Percentiles rank a stretch among this genome's conserved stretches.
phyloP scores from a whole-genome alignment of 352 stramenopile genomes.

The Phytophthora ohioensis region DNA sequence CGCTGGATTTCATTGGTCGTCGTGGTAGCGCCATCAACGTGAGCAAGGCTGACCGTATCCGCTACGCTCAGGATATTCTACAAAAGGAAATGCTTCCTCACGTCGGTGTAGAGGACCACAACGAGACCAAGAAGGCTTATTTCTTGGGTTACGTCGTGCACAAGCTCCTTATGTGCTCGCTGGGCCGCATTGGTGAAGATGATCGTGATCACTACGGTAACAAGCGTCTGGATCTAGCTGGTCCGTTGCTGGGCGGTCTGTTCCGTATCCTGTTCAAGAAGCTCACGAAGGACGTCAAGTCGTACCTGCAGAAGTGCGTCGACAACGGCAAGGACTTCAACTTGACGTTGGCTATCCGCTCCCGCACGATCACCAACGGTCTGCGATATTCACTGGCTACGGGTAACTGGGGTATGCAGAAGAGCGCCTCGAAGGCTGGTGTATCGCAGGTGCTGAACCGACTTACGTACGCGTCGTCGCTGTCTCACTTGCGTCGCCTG shows the following conservation, averaged over 20 bases:
- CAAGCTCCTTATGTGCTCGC: slow-evolving; percentile 99
- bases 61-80: slow-evolving; percentile 98
- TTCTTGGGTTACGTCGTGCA: slow-evolving; percentile 99
- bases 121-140: slow-evolving; percentile 97
- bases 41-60: slow-evolving; percentile 97
- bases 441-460: slow-evolving; percentile 99
- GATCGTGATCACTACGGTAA: slow-evolving; percentile 99
- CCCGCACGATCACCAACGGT: slow-evolving; percentile 98
- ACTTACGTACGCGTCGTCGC: slow-evolving; percentile 98
- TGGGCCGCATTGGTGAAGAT: slow-evolving; percentile 97
- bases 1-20: slow-evolving; percentile 99
- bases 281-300: slow-evolving; percentile 98
- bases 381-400: slow-evolving; percentile 99
- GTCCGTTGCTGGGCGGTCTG: slow-evolving; percentile 96
- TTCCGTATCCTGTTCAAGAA: slow-evolving; percentile 99
- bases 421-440: slow-evolving; percentile 95
- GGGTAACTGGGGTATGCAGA: slow-evolving; percentile 98
- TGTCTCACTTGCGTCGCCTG: slow-evolving; percentile 98
- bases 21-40: slow-evolving; percentile 96
- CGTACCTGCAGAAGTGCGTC: slow-evolving; percentile 92
- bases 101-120: slow-evolving; percentile 98
- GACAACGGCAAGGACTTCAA: slow-evolving; percentile 97
- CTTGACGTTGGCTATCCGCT: slow-evolving; percentile 97
- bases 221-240: slow-evolving; percentile 99
- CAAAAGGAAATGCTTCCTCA: slow-evolving; percentile 99